Percentiles rank a stretch among this genome's conserved stretches.
These are phyloP conservation scores for Arabidopsis lyrata DNA, from an alignment of 441 rosid genomes.

Conservation along the genomic window DNA sequence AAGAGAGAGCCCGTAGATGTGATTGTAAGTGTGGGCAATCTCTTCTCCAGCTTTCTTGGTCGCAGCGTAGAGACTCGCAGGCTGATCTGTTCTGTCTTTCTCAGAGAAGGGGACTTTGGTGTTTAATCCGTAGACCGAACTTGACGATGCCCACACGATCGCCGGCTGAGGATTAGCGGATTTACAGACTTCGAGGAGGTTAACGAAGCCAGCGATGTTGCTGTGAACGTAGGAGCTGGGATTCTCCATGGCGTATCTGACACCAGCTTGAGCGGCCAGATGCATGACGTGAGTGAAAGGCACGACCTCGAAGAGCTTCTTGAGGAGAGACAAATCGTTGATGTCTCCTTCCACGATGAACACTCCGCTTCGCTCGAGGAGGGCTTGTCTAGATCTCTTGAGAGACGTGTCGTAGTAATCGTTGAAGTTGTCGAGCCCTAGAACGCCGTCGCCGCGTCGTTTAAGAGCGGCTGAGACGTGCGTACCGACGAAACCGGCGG, in stretches of 20 bases:
- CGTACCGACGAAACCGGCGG: slow-evolving; percentile 89
- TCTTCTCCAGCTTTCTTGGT: slow-evolving; percentile 97
- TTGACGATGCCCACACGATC: slow-evolving; percentile 94
- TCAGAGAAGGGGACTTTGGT: slow-evolving; percentile 92
- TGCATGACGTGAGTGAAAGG: slow-evolving; percentile 92
- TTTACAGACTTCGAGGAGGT: slow-evolving; percentile 79
- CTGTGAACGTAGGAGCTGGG: slow-evolving; percentile 89
- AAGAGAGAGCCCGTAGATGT: slow-evolving; percentile 83
- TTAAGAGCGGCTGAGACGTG: slow-evolving; percentile 86
- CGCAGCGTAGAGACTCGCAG: slow-evolving; percentile 96
- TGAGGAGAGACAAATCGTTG: slow-evolving; percentile 68
- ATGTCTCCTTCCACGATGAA: slow-evolving; percentile 87
- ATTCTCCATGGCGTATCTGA: slow-evolving; percentile 93
- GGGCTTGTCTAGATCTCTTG: slow-evolving; percentile 84
- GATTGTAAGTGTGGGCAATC: slow-evolving; percentile 95
- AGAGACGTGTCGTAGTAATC: slow-evolving; percentile 82
- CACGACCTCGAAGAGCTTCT: slow-evolving; percentile 77
- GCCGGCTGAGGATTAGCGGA: slow-evolving; percentile 86
- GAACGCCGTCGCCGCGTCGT: slow-evolving; percentile 86
- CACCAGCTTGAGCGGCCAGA: slow-evolving; percentile 96
- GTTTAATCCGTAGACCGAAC: slow-evolving; percentile 92
- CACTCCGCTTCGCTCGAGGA: slow-evolving; percentile 72
- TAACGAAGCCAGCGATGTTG: slow-evolving; percentile 91
- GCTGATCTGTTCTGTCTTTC: slow-evolving; percentile 84
- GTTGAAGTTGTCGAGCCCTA: slow-evolving; percentile 88